Base-by-base conservation (phyloP, 129 eudicot species). In the Scalesia atractyloides region DNA sequence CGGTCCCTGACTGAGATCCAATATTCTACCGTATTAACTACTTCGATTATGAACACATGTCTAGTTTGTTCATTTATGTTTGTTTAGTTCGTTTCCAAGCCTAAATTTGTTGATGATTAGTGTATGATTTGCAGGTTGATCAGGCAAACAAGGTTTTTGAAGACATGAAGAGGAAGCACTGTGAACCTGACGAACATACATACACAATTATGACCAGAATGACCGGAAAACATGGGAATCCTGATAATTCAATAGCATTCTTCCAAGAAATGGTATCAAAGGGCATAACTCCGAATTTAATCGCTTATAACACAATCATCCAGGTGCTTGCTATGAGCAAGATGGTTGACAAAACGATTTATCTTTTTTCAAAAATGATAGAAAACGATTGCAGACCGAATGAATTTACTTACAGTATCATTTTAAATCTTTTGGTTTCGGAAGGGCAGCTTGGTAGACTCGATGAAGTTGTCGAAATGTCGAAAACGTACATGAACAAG, bases 101-200 rank as follows among this genome's bases (percentile, higher is more conserved):
- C 9, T 1, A 5, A 1, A 5, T 58, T 4, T 58, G 17, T 24
- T 2, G 5, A 24, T 30, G 20, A 58, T 22, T 30, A 5, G 39
- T 24, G 15, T 30, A 5, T 60, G 66, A 33, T 12, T 30, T 60
- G 18, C 20, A 60, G 66, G 44, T 60, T 30, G 66, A 60, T 60
- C 19, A 60, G 20, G 66, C 66, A 30, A 60, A 60, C 5, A 14
- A 60, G 83, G 94, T 94, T 60, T 88, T 86, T 61, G 80, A 88
- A 71, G 96, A 94, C 65, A 94, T 90, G 99, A 90, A 86, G 69
- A 66, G 76, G 86, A 84, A 73, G 76, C 86, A 86, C 48, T 88
- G 96, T 75, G 91, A 90, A 73, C 97, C 97, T 47, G 97, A 90
- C 74, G 89, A 90, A 69, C 90, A 88, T 64, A 94, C 99, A 18